Percentiles rank a stretch among this genome's conserved stretches.
Conservation (phyloP, 2,329 filamentous ascomycete genomes). For the Didymellaceae sp. region DNA sequence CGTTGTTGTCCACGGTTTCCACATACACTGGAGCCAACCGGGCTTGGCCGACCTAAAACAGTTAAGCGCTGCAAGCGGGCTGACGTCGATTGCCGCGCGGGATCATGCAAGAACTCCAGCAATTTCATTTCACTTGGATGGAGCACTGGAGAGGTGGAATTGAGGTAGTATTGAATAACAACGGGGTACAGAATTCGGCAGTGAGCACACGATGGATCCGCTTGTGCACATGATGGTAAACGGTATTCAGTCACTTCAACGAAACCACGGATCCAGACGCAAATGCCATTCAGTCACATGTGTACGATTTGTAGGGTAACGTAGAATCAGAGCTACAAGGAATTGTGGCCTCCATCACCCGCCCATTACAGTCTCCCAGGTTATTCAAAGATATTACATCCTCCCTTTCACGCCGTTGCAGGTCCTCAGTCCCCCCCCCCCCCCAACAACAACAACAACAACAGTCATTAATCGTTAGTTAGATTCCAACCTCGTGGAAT, state of each 20-base stretch:
- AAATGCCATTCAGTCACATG: slow-evolving; percentile 5
- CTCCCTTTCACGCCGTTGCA: too few species aligned
- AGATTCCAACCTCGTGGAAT: slow-evolving; percentile 45
- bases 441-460: too few species aligned
- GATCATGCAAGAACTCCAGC: not conserved
- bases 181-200: too few species aligned
- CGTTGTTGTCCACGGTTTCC: slow-evolving; percentile 21
- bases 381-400: not conserved
- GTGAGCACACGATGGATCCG: too few species aligned
- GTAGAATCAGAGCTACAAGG: not conserved
- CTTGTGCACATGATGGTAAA: too few species aligned
- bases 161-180: not conserved
- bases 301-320: slow-evolving; percentile 8
- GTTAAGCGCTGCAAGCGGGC: slow-evolving; percentile 15
- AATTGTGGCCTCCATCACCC: slow-evolving; percentile 1
- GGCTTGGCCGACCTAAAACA: slow-evolving; percentile 13
- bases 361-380: slow-evolving; percentile 7
- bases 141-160: not conserved
- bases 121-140: slow-evolving; percentile 1
- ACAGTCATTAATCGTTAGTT: not conserved
- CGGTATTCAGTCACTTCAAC: too few species aligned
- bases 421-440: too few species aligned
- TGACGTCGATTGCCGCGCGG: slow-evolving; percentile 14
- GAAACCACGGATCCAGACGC: slow-evolving; percentile 1
- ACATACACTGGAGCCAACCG: slow-evolving; percentile 18